A percentile compares a stretch with the other conserved stretches of the same genome.
Conservation (phyloP, 139 green algal species). For the Chlamydomonas schloesseri region DNA sequence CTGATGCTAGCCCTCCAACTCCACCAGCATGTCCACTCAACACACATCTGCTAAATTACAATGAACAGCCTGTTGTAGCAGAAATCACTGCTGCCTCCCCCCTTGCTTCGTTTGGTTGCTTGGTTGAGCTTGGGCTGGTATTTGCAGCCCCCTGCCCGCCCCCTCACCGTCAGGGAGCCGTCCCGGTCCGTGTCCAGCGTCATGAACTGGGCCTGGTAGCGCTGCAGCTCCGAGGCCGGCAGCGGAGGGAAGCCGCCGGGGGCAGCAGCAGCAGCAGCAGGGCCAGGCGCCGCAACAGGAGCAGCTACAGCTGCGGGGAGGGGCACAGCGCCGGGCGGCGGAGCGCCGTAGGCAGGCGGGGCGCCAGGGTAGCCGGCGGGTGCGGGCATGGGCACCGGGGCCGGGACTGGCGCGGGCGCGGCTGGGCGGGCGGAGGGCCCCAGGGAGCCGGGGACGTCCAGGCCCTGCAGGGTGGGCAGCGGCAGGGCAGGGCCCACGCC, state of each 20-base stretch:
- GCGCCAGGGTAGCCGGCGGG: not conserved
- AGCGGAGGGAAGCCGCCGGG: constrained; percentile 67
- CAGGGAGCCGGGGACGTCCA: constrained; percentile 27
- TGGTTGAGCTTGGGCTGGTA: too few species aligned
- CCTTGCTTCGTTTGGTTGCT: too few species aligned
- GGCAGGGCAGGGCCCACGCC: constrained; percentile 72
- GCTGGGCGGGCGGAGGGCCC: not conserved
- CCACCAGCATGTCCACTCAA: too few species aligned
- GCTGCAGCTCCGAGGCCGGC: constrained; percentile 61
- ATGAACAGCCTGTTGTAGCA: too few species aligned
- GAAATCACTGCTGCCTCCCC: too few species aligned
- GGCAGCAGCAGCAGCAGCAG: not conserved
- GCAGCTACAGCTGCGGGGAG: too few species aligned
- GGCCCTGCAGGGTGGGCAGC: constrained; percentile 65
- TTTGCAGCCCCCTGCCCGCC: too few species aligned
- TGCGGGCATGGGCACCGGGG: not conserved
- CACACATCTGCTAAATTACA: too few species aligned
- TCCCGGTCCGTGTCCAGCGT: constrained; percentile 82
- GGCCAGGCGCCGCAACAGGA: not conserved
- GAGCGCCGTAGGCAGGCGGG: too few species aligned
- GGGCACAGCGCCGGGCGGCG: too few species aligned
- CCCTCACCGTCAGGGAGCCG: constrained; percentile 69
- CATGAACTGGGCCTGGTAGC: constrained; percentile 76
- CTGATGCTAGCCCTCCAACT: too few species aligned
- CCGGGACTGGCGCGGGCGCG: not conserved